phyloP scores from a whole-genome alignment of 164 flowering plant species.

The Dillenia turbinata region DNA sequence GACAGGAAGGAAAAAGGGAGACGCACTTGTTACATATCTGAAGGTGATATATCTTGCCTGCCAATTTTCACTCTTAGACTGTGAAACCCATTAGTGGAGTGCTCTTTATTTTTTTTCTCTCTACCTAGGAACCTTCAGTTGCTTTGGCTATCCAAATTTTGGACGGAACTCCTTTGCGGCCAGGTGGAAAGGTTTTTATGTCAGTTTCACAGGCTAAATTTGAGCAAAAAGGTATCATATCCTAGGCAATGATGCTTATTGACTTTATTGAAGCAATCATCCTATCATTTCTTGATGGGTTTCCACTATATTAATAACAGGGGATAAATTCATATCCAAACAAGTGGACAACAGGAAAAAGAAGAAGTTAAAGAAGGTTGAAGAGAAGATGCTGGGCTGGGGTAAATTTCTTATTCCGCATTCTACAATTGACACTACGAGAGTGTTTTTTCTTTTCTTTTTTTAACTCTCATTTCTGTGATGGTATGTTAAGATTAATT shows the following conservation, averaged over 20 bases:
- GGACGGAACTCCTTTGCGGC: conserved; percentile 86
- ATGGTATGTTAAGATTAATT: not conserved
- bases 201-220: conserved; percentile 82
- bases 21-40: conserved; percentile 85
- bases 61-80: not conserved
- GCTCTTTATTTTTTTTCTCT: not conserved
- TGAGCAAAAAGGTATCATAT: conserved; percentile 86
- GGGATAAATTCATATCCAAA: conserved; percentile 80
- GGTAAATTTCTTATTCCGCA: conserved; percentile 36
- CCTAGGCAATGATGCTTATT: not conserved
- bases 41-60: conserved; percentile 47
- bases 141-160: conserved; percentile 74
- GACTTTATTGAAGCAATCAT: not conserved
- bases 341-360: conserved; percentile 77
- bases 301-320: conserved; percentile 28
- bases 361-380: conserved; percentile 75
- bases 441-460: not conserved
- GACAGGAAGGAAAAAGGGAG: conserved; percentile 87
- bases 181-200: conserved; percentile 70
- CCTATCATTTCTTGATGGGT: conserved; percentile 4
- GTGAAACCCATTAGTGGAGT: not conserved
- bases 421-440: not conserved
- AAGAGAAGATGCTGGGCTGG: conserved; percentile 96
- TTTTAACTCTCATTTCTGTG: not conserved
- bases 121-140: conserved; percentile 86